Evolutionary conservation across 2,329 filamentous ascomycete genomes (phyloP).

Genomic region (Coniochaeta sp.): DNA sequence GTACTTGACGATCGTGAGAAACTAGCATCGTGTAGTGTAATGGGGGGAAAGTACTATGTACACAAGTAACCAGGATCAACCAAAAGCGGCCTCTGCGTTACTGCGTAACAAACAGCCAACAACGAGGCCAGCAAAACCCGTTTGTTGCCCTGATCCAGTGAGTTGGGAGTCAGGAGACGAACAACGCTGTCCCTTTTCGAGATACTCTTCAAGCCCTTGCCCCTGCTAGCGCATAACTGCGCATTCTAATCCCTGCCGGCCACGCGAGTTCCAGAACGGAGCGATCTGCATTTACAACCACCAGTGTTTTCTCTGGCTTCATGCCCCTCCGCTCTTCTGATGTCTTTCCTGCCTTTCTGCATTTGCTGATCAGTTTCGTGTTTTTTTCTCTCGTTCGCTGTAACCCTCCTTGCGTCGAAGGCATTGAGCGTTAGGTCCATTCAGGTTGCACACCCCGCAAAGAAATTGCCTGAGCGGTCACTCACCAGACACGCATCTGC

Average conservation of each 20-base stretch:
- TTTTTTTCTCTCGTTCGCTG: neutral
- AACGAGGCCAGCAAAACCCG: neutral
- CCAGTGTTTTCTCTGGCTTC: neutral
- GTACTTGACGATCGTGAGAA: neutral
- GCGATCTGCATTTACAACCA: neutral
- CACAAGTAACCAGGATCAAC: too few species aligned
- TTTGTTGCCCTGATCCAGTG: neutral
- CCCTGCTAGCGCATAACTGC: neutral
- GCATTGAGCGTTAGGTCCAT: neutral
- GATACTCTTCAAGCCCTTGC: neutral
- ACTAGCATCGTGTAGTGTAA: neutral
- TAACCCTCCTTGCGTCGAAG: neutral
- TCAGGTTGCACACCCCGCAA: neutral
- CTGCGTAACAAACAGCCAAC: neutral
- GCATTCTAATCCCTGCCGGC: neutral
- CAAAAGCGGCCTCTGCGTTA: neutral
- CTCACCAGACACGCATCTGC: neutral
- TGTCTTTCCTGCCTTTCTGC: neutral
- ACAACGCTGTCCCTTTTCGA: neutral
- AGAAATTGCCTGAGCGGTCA: neutral
- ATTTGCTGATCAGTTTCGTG: neutral
- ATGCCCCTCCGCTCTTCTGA: neutral
- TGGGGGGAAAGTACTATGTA: too few species aligned
- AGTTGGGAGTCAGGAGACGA: neutral
- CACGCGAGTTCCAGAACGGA: neutral